Conservation (phyloP, 1,284 basidiomycete genomes). For the Ganoderma lingzhi region DNA sequence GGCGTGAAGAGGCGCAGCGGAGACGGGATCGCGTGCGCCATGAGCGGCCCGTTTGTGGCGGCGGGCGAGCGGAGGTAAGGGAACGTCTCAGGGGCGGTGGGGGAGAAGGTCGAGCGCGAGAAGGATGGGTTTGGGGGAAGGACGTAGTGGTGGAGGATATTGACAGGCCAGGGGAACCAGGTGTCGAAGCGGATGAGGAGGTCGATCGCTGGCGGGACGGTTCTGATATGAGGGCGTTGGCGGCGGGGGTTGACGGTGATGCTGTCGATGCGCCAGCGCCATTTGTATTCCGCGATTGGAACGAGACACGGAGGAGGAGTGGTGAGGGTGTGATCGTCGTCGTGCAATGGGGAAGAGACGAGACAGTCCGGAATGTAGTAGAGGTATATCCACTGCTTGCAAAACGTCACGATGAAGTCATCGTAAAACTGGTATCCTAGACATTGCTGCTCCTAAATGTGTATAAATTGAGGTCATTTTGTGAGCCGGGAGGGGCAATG, state of each 20-base stretch:
- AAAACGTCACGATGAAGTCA: constrained; percentile 39
- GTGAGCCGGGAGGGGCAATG: neutral
- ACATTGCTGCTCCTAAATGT: constrained; percentile 37
- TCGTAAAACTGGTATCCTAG: constrained; percentile 48
- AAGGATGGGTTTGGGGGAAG: constrained; percentile 55
- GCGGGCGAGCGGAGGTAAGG: constrained; percentile 21
- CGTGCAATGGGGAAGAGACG: neutral
- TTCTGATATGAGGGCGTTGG: constrained; percentile 32
- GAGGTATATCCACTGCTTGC: constrained; percentile 40
- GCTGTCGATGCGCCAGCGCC: constrained; percentile 64
- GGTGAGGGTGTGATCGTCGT: neutral
- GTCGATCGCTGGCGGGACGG: constrained; percentile 49
- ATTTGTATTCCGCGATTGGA: constrained; percentile 54
- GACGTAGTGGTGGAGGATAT: constrained; percentile 68
- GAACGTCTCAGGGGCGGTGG: constrained; percentile 22
- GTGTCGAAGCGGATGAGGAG: constrained; percentile 67
- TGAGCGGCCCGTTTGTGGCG: constrained; percentile 11
- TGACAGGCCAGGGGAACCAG: constrained; percentile 72
- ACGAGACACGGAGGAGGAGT: constrained; percentile 38
- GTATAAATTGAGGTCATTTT: neutral
- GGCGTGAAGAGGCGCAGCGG: constrained; percentile 66
- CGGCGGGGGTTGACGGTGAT: constrained; percentile 47
- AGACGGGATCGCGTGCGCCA: constrained; percentile 57
- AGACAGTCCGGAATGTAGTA: constrained; percentile 31
- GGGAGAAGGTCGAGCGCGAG: constrained; percentile 36